phyloP scores from a whole-genome alignment of 2,329 filamentous ascomycete genomes.

The Arthrobotrys entomopaga region DNA sequence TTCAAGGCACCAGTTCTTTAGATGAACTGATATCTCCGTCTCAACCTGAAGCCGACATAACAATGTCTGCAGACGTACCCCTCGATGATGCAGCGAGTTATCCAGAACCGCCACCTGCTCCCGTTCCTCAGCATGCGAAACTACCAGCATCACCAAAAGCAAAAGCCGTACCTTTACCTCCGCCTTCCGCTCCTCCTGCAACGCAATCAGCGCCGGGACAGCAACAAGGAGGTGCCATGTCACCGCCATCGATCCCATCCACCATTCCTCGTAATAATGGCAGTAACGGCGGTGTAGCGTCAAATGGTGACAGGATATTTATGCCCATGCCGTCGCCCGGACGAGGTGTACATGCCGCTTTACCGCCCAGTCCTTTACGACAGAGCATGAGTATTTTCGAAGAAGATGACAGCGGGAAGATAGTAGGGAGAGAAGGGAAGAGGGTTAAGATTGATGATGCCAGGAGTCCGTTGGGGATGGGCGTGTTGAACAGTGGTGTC shows the following conservation, averaged over 20 bases:
- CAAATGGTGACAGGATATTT: conserved; percentile 23
- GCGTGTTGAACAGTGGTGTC: not conserved
- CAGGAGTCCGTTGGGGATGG: conserved; percentile 26
- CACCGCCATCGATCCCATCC: conserved; percentile 14
- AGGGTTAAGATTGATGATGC: conserved; percentile 42
- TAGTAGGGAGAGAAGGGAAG: conserved; percentile 17
- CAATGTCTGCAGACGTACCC: conserved; percentile 10
- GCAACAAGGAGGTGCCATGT: conserved; percentile 20
- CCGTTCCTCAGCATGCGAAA: conserved; percentile 46
- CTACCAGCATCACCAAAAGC: conserved; percentile 36
- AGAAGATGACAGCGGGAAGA: conserved; percentile 10
- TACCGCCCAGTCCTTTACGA: conserved; percentile 49
- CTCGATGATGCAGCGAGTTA: conserved; percentile 27
- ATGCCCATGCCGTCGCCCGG: conserved; percentile 46
- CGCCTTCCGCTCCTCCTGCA: not conserved
- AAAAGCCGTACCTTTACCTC: not conserved
- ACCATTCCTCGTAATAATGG: conserved; percentile 15
- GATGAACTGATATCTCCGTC: conserved; percentile 16
- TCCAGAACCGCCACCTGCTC: conserved; percentile 36
- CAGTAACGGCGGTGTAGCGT: conserved; percentile 1
- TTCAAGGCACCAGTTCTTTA: conserved; percentile 9
- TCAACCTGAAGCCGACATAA: conserved; percentile 21
- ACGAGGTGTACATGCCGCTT: conserved; percentile 29
- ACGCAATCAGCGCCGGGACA: not conserved
- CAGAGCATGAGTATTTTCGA: conserved; percentile 55